Evolutionary conservation across 1,139 yeast species (phyloP).

Genomic region (Torulaspora globosa): DNA sequence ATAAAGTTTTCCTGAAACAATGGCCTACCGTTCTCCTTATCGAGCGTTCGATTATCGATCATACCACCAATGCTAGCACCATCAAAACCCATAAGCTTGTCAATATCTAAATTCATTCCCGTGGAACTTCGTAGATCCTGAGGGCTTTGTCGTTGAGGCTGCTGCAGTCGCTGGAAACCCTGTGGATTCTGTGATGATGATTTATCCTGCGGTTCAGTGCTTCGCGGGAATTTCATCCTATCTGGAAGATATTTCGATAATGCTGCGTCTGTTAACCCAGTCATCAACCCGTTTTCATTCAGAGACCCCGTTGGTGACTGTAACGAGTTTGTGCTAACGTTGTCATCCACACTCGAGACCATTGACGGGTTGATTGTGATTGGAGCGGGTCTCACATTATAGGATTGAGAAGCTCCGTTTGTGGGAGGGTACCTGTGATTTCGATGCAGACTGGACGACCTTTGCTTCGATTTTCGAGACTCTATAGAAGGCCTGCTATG

Average conservation of each 20-base stretch:
- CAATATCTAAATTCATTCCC: conserved; percentile 8
- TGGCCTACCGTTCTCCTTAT: conserved; percentile 10
- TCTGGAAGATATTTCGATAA: conserved; percentile 11
- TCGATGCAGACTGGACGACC: conserved; percentile 31
- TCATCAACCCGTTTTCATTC: conserved; percentile 8
- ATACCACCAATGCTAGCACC: neutral
- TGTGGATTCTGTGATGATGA: conserved; percentile 5
- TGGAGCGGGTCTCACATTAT: conserved; percentile 8
- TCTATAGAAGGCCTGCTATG: conserved; percentile 12
- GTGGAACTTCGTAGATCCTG: conserved; percentile 3
- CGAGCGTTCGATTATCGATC: conserved; percentile 5
- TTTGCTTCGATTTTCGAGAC: conserved; percentile 16
- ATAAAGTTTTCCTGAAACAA: conserved; percentile 7
- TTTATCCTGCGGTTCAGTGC: conserved; percentile 6
- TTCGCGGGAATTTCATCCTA: conserved; percentile 13
- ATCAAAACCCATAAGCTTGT: conserved; percentile 9
- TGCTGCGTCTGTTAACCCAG: conserved; percentile 9
- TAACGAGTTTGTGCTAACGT: conserved; percentile 14
- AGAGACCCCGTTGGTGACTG: conserved; percentile 19
- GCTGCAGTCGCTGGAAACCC: conserved; percentile 1
- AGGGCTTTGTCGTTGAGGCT: conserved; percentile 8
- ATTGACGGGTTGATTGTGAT: conserved; percentile 20
- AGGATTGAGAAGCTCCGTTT: conserved; percentile 2
- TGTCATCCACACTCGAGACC: conserved; percentile 18
- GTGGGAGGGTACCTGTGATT: conserved; percentile 23